Conservation (phyloP, 257 asterid genomes). For the Gentiana straminea region DNA sequence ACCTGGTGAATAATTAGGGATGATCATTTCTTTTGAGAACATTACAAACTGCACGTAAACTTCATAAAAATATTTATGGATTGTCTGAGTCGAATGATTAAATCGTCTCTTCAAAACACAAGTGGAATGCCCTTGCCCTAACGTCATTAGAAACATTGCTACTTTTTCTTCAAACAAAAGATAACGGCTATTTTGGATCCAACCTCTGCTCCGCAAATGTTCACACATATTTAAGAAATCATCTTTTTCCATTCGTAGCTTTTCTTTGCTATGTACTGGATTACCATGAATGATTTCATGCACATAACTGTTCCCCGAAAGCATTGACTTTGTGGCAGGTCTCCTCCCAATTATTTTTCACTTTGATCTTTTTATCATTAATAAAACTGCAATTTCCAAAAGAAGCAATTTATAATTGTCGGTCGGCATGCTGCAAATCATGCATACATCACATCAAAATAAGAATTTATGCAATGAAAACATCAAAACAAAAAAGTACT, state of each 20-base stretch:
- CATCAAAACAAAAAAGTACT: not conserved
- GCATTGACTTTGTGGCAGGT: not conserved
- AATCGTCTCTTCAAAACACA: not conserved
- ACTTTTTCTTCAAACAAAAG: too few species aligned
- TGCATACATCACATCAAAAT: not conserved
- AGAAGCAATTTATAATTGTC: not conserved
- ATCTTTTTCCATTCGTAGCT: too few species aligned
- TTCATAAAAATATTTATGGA: not conserved
- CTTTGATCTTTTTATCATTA: not conserved
- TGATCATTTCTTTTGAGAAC: not conserved
- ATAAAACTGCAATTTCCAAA: not conserved
- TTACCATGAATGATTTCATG: too few species aligned
- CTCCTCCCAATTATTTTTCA: not conserved
- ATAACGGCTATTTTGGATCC: not conserved
- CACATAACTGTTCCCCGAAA: not conserved
- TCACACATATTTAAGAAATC: too few species aligned
- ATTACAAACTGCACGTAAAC: not conserved
- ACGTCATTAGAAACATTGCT: too few species aligned
- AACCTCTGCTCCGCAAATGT: not conserved
- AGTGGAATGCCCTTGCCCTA: too few species aligned
- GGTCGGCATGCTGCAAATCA: not conserved
- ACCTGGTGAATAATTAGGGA: not conserved
- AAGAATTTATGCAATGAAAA: not conserved
- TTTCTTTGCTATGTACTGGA: too few species aligned
- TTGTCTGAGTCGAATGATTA: not conserved